phyloP scores from a whole-genome alignment of 345 rosid species.

The Populus euphratica region DNA sequence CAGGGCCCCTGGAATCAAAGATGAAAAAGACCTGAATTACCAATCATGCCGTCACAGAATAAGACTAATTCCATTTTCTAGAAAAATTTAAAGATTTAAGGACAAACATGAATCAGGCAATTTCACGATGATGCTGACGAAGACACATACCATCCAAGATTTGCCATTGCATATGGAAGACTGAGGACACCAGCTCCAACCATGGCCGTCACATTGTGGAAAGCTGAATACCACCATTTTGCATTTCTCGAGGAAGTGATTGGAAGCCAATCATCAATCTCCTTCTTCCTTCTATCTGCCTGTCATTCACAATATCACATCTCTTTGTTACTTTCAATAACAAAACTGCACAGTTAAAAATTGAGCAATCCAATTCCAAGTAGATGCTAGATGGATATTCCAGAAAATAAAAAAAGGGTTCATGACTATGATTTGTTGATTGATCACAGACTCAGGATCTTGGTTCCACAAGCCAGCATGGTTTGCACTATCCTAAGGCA shows the following conservation, averaged over 20 bases:
- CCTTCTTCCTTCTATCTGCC: constrained; percentile 23
- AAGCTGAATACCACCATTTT: constrained; percentile 33
- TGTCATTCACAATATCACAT: background rate
- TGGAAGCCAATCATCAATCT: constrained; percentile 32
- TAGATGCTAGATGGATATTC: too few relatives aligned
- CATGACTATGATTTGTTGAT: too few relatives aligned
- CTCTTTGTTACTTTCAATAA: background rate
- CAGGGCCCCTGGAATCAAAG: constrained; percentile 28
- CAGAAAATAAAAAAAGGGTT: background rate
- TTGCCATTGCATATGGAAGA: constrained; percentile 31
- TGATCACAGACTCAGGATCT: too few relatives aligned
- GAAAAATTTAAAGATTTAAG: background rate
- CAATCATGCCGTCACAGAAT: background rate
- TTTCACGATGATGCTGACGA: background rate
- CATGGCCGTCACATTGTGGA: constrained; percentile 36
- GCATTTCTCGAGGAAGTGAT: constrained; percentile 30
- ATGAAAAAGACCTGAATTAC: background rate
- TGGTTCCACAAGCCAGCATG: too few relatives aligned
- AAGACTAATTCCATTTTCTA: background rate
- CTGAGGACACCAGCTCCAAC: constrained; percentile 37
- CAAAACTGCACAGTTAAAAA: background rate
- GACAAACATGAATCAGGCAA: background rate
- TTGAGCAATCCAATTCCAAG: too few relatives aligned
- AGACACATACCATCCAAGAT: constrained; percentile 24
- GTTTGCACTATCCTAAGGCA: too few relatives aligned